Conservation (phyloP, 2,329 filamentous ascomycete genomes). For the Apiospora hydei region DNA sequence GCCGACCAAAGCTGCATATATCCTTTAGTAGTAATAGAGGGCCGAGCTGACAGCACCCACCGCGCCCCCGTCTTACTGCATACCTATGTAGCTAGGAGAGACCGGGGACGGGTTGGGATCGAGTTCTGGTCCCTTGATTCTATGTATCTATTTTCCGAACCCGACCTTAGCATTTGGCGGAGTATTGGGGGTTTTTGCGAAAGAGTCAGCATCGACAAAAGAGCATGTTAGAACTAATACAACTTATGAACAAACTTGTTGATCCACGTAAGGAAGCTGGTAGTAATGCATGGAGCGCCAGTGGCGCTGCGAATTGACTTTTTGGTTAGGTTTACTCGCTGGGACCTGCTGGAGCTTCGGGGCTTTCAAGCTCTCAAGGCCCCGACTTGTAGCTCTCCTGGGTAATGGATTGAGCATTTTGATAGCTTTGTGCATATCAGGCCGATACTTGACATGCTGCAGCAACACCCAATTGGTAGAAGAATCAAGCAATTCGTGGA, state of each 20-base stretch:
- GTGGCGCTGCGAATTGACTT: background rate
- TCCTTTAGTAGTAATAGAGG: slow-evolving; percentile 16
- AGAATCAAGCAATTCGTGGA: too few species aligned
- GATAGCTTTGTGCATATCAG: background rate
- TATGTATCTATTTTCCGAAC: slow-evolving; percentile 22
- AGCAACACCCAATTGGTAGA: background rate
- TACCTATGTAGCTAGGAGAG: background rate
- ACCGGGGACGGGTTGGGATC: slow-evolving; percentile 7
- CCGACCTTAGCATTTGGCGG: slow-evolving; percentile 12
- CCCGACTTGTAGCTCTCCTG: background rate
- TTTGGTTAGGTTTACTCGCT: slow-evolving; percentile 4
- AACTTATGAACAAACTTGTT: background rate
- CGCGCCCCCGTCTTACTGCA: background rate
- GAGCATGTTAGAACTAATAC: slow-evolving; percentile 18
- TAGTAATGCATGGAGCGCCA: background rate
- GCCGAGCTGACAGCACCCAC: slow-evolving; percentile 9
- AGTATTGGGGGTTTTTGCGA: background rate
- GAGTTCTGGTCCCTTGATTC: slow-evolving; percentile 20
- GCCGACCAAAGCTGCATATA: slow-evolving; percentile 5
- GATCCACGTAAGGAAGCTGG: background rate
- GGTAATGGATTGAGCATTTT: background rate
- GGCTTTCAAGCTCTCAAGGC: background rate
- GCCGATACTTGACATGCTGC: background rate
- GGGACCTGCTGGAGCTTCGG: background rate
- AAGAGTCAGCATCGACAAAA: slow-evolving; percentile 1